A percentile compares a stretch with the other conserved stretches of the same genome.
Evolutionary conservation across 352 stramenopile genomes (phyloP).

Genomic region (Pythium angustatum): DNA sequence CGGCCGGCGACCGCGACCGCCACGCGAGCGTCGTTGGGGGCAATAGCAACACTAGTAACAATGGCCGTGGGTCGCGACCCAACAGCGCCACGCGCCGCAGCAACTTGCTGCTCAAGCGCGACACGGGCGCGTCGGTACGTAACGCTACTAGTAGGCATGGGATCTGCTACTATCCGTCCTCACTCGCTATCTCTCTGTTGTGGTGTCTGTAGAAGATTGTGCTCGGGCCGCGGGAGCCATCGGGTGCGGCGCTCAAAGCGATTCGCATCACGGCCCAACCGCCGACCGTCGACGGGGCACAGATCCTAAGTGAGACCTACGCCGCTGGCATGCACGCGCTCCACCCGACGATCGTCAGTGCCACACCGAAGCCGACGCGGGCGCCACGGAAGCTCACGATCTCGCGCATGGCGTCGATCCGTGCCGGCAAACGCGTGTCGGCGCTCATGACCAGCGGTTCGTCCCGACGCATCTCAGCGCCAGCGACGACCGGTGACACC

Average conservation of each 20-base stretch:
- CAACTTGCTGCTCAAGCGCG: constrained; percentile 55
- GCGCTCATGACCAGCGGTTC: constrained; percentile 9
- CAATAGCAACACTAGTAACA: neutral
- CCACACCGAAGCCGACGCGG: neutral
- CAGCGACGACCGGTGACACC: neutral
- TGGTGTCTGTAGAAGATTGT: constrained; percentile 45
- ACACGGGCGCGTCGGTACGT: constrained; percentile 38
- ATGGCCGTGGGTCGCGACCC: neutral
- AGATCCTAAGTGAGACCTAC: constrained; percentile 46
- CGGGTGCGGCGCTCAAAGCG: constrained; percentile 43
- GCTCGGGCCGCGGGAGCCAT: constrained; percentile 50
- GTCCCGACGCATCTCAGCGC: constrained; percentile 17
- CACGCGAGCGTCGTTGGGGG: neutral
- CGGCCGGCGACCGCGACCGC: constrained; percentile 27
- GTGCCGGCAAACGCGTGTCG: constrained; percentile 24
- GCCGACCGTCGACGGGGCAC: constrained; percentile 48
- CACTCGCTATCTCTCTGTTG: neutral
- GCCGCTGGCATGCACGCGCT: constrained; percentile 43
- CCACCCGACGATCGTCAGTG: constrained; percentile 24
- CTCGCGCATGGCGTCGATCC: constrained; percentile 22
- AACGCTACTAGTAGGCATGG: too few species aligned
- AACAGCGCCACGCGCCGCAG: constrained; percentile 33
- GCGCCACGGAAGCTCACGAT: constrained; percentile 15
- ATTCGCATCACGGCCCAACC: constrained; percentile 53
- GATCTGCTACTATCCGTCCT: neutral